These are phyloP conservation scores for Acanthamoeba healyi DNA, from an alignment of 208 protist genomes.

Conservation along the genomic window DNA sequence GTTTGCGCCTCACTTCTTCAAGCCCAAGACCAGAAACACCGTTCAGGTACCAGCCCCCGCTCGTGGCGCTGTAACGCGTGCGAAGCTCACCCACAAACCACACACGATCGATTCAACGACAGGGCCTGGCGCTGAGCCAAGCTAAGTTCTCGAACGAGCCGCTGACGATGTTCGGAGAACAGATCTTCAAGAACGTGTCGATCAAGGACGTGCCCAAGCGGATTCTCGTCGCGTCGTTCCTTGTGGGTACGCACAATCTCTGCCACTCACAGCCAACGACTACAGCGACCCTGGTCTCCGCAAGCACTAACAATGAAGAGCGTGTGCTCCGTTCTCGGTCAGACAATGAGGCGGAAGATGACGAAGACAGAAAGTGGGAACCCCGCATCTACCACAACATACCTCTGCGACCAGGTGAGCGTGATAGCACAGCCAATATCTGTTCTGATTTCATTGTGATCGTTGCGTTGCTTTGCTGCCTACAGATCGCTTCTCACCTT, in stretches of 20 bases:
- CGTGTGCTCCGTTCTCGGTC: neutral
- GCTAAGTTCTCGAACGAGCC: conserved; percentile 41
- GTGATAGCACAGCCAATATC: neutral
- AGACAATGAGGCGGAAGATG: conserved; percentile 16
- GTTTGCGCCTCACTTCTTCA: conserved; percentile 35
- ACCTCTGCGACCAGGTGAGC: neutral
- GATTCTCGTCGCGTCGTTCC: conserved; percentile 40
- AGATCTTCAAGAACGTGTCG: conserved; percentile 28
- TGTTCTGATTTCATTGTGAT: no score
- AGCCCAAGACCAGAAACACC: conserved; percentile 6
- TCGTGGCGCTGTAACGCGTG: no score
- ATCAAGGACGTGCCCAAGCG: conserved; percentile 6
- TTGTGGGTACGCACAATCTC: neutral
- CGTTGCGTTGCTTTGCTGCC: no score
- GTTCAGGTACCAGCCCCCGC: neutral
- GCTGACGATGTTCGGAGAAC: neutral
- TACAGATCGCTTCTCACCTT: no score
- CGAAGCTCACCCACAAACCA: no score
- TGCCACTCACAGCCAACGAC: no score
- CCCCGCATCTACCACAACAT: conserved; percentile 62
- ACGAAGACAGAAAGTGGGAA: conserved; percentile 9
- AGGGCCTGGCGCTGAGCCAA: conserved; percentile 30
- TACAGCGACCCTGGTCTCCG: no score
- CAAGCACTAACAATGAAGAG: neutral
- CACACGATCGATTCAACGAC: neutral